Base-by-base conservation (phyloP, 2,329 filamentous ascomycete species). In the Trichoderma lentiforme region DNA sequence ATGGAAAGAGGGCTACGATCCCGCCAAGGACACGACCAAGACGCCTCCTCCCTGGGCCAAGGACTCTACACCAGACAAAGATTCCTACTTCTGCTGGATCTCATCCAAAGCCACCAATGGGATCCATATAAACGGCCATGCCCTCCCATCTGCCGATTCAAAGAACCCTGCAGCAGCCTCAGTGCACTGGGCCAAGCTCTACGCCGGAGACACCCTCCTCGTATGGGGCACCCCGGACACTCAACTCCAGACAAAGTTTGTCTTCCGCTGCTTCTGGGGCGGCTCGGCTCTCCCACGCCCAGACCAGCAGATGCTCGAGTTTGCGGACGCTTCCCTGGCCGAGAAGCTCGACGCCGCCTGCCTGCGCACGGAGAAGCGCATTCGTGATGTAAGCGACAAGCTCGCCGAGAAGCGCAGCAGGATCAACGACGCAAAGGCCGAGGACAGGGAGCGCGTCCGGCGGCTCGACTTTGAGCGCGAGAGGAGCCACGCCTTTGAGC, bases 61-160 rank as follows among this genome's bases (percentile, higher is more conserved):
- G 15, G 75, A 83, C 63, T 76, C 81, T 18, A 47, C 74, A 2
- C 74, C 75, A 5, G 80, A 85, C 71, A 81, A 86, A 2, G 86
- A 88, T 14, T 84, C 91, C 2, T 91, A 91, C 76, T 86, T 89
- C 4, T 92, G 94, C 73, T 91, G 89, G 78, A 90, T 98, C 65
- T 91, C 92, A 1, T 97, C 94, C 4, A 94, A 94, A 76, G 92
- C 93, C 4, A 91, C 90, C 7, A 85, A 86, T 32, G 93, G 93
- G 24, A 93, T 98, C 73, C 87, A 84, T 75, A 86, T 98, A 78
- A 98, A 98, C 77, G 90, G 88, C 32, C 86, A 88, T n/a, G 84
- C 85, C 53, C 82, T 98, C 28, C 83, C 81, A 2, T 88, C 89
- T 2, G 83, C 88, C 51, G 85, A 90, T 47, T 79, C 84, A 9